These are phyloP conservation scores for Obelidium mucronatum DNA, from an alignment of 192 early-diverging fungal species.

Conservation along the genomic window DNA sequence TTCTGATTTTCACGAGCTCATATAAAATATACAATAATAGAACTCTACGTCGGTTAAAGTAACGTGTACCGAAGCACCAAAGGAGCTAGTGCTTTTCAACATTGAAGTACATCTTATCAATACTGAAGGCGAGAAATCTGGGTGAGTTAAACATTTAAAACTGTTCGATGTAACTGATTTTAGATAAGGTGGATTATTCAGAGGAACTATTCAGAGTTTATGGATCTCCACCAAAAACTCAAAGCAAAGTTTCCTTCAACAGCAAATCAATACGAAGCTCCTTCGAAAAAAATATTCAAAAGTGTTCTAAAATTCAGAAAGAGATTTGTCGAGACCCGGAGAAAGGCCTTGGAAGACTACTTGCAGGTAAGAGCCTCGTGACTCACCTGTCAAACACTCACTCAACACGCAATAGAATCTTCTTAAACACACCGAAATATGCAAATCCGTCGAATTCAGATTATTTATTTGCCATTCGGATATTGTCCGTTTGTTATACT, in stretches of 20 bases:
- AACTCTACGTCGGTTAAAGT: slow-evolving; percentile 30
- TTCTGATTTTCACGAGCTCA: no score
- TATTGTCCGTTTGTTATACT: slow-evolving; percentile 31
- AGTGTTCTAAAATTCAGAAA: slow-evolving; percentile 68
- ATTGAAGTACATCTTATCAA: slow-evolving; percentile 38
- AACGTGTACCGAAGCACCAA: slow-evolving; percentile 21
- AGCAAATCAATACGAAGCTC: slow-evolving; percentile 75
- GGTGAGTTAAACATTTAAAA: neutral
- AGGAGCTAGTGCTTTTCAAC: slow-evolving; percentile 38
- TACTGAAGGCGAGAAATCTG: slow-evolving; percentile 23
- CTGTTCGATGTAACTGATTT: neutral
- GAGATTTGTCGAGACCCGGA: slow-evolving; percentile 73
- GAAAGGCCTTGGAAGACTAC: slow-evolving; percentile 73
- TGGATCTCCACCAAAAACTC: slow-evolving; percentile 77
- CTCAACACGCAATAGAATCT: slow-evolving; percentile 37
- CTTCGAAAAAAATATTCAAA: slow-evolving; percentile 67
- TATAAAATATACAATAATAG: no score
- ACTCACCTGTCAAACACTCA: neutral
- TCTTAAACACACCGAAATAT: slow-evolving; percentile 72
- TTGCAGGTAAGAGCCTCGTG: slow-evolving; percentile 45
- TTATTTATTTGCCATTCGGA: slow-evolving; percentile 71
- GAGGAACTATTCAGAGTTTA: slow-evolving; percentile 87
- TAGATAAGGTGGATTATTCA: slow-evolving; percentile 41
- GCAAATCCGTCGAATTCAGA: slow-evolving; percentile 67
- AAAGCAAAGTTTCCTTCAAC: slow-evolving; percentile 60